These are phyloP conservation scores for Lenwebbia sp. DNA, from an alignment of 345 rosid genomes.

Conservation along the genomic window DNA sequence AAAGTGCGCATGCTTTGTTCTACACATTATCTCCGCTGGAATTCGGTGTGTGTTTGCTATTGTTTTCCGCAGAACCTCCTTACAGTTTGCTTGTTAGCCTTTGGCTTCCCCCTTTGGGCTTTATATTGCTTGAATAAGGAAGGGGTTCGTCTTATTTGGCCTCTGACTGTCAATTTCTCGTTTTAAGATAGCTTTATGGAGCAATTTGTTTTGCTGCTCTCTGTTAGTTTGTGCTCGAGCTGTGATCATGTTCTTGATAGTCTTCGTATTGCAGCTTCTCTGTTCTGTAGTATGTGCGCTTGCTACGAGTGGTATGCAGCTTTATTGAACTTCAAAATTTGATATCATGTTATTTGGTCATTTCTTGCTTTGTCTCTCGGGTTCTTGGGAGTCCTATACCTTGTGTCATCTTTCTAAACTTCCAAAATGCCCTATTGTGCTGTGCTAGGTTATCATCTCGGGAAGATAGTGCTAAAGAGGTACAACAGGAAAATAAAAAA, in stretches of 20 bases:
- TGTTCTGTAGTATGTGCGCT: neutral
- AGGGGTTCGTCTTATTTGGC: neutral
- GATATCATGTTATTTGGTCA: neutral
- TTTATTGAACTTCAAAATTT: neutral
- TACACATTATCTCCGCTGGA: neutral
- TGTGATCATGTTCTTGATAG: neutral
- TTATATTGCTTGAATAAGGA: neutral
- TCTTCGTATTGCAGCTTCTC: neutral
- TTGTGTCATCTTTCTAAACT: neutral
- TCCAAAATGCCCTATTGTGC: neutral
- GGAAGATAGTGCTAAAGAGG: neutral
- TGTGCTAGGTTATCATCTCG: neutral
- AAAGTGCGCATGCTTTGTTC: neutral
- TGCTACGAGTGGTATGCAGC: neutral
- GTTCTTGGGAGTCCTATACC: neutral
- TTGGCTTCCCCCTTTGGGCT: neutral
- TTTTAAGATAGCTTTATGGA: neutral
- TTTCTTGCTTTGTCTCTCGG: neutral
- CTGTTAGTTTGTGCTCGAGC: neutral
- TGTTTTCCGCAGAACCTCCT: neutral
- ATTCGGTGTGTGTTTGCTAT: neutral
- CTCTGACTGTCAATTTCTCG: neutral
- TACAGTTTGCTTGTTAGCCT: neutral
- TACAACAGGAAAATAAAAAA: accelerated
- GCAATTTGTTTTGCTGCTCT: neutral